Conservation (phyloP, 2,329 filamentous ascomycete genomes). For the Colletotrichum echinochloae region DNA sequence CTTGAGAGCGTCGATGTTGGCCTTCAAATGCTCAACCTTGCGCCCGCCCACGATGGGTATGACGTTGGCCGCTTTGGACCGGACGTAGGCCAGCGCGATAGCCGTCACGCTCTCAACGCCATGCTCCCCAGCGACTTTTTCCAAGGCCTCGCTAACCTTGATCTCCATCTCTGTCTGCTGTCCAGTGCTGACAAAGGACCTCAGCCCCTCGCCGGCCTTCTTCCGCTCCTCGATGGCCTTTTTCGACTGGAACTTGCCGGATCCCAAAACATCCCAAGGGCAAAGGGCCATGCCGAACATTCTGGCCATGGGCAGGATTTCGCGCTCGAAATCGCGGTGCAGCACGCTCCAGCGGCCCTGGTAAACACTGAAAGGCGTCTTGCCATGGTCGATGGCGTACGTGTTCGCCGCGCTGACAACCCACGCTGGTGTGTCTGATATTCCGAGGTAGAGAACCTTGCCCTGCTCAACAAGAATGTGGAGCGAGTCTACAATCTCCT, state of each 20-base stretch:
- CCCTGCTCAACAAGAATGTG: slow-evolving; percentile 56
- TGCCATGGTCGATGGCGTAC: slow-evolving; percentile 51
- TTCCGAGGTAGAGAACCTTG: slow-evolving; percentile 56
- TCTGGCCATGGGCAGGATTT: slow-evolving; percentile 57
- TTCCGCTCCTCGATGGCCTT: slow-evolving; percentile 49
- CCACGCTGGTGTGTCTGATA: slow-evolving; percentile 56
- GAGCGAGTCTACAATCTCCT: slow-evolving; percentile 57
- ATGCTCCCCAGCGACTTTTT: slow-evolving; percentile 68
- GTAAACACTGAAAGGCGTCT: slow-evolving; percentile 54
- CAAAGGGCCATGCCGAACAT: slow-evolving; percentile 62
- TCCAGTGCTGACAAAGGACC: slow-evolving; percentile 43
- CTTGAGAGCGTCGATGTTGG: slow-evolving; percentile 68
- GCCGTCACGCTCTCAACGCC: slow-evolving; percentile 68
- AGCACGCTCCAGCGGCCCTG: slow-evolving; percentile 54
- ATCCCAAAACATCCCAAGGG: slow-evolving; percentile 72
- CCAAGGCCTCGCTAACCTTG: slow-evolving; percentile 68
- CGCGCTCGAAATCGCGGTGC: slow-evolving; percentile 53
- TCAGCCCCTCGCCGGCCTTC: slow-evolving; percentile 54
- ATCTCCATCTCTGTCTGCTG: slow-evolving; percentile 60
- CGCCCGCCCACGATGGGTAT: slow-evolving; percentile 66
- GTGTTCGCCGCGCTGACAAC: slow-evolving; percentile 53
- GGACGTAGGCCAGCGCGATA: slow-evolving; percentile 66
- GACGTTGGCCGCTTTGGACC: slow-evolving; percentile 64
- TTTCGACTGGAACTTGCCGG: slow-evolving; percentile 61
- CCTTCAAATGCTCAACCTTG: slow-evolving; percentile 63